Evolutionary conservation across 345 rosid species (phyloP), one percentile per base, ranked within the genome.

Genomic region (Camelina hispida): DNA sequence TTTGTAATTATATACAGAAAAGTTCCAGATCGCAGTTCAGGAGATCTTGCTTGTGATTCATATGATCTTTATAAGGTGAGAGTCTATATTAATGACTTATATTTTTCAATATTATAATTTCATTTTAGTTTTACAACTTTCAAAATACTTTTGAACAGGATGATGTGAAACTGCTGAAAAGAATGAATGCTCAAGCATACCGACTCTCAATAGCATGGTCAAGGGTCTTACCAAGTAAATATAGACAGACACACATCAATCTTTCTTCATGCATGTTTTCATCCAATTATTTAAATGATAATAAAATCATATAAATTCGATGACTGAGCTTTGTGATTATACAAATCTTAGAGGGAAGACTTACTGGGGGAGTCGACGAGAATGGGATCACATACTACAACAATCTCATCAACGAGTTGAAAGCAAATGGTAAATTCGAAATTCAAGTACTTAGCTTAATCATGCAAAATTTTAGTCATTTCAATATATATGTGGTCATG

Each of bases 371-470:
- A 59, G 76, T 85, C 12, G 86, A 84, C 70, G 68, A 68, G n/a
- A 43, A 68, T 4, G 91, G 87, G 18, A 65, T 85, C 2, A 22
- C 28, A 7, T 84, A 79, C 81, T 84, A 86, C 83, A 86, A 78
- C 28, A 83, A 81, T 34, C 88, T 86, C 63, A 84, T 86, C 42
- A 71, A 65, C 38, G 71, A 64, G 40, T 32, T 73, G 13, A 65
- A 25, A 73, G 50, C 47, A 15, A 71, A 60, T 37, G 75, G 75
- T 70, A 22, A 60, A 50, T 4, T 43, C 12, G 2, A 9, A 54
- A 15, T 4, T 23, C 37, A 30, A 12, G 7, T 66, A 17, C 16
- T 5, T 64, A n/a, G 16, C 50, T 47, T 25, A 50, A 66, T 47
- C 44, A 50, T 51, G 14, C 10, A 61, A 0, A 5, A 61, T 42